Percentiles rank a stretch among this genome's conserved stretches.
Evolutionary conservation across 768 basidiomycete genomes (phyloP).

Genomic region (Phylloporus sp.): DNA sequence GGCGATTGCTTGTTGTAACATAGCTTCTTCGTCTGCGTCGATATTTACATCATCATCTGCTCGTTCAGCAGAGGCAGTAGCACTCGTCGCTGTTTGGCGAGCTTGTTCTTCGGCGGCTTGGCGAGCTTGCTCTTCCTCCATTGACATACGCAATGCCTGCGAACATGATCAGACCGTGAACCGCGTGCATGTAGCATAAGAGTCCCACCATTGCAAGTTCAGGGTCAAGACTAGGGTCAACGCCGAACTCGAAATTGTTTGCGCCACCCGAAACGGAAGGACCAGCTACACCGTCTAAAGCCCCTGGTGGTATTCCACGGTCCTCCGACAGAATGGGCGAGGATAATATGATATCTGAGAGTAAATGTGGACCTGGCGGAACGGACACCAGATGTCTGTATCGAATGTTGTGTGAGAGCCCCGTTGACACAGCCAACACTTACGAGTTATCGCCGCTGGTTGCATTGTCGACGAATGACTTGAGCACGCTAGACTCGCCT

Average conservation of each 20-base stretch:
- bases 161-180: neutral
- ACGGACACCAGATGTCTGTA: slow-evolving; percentile 76
- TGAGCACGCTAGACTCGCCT: slow-evolving; percentile 61
- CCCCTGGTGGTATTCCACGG: slow-evolving; percentile 62
- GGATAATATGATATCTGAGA: slow-evolving; percentile 77
- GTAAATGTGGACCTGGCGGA: slow-evolving; percentile 69
- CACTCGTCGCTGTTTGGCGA: slow-evolving; percentile 25
- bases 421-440: slow-evolving; percentile 26
- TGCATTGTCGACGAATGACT: slow-evolving; percentile 77
- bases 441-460: slow-evolving; percentile 84
- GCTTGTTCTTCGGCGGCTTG: slow-evolving; percentile 44
- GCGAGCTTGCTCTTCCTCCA: slow-evolving; percentile 90
- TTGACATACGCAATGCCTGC: slow-evolving; percentile 93
- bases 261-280: slow-evolving; percentile 44
- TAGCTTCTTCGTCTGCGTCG: slow-evolving; percentile 73
- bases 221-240: slow-evolving; percentile 93
- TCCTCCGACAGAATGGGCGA: slow-evolving; percentile 82
- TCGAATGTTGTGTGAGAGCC: neutral
- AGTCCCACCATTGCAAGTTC: slow-evolving; percentile 87
- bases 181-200: neutral
- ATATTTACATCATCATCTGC: slow-evolving; percentile 36
- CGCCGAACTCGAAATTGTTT: slow-evolving; percentile 76
- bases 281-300: slow-evolving; percentile 48
- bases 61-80: slow-evolving; percentile 20
- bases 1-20: slow-evolving; percentile 72